Evolutionary conservation across 305 asterid genomes (phyloP).

Genomic region (Fraxinus sp.): DNA sequence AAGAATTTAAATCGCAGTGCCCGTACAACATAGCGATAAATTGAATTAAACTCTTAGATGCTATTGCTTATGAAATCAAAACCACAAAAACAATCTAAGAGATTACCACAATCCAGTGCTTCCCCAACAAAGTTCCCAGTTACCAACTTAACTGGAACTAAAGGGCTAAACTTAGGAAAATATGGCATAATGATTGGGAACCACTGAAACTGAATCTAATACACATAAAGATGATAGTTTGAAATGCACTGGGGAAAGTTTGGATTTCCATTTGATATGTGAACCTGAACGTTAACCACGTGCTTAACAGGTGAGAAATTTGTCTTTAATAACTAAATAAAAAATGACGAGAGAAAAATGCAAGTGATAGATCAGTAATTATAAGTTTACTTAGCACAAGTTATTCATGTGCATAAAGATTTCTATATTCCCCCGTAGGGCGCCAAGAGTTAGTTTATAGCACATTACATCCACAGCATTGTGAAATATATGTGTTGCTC

Average conservation of each 20-base stretch:
- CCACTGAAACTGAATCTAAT: not conserved
- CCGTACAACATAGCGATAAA: not conserved
- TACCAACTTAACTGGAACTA: not conserved
- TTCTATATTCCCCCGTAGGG: not conserved
- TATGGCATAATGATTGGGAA: not conserved
- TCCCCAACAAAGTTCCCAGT: not conserved
- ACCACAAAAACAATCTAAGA: not conserved
- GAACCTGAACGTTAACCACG: not conserved
- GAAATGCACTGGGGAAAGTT: not conserved
- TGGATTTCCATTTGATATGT: not conserved
- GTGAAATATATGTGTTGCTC: constrained; percentile 55
- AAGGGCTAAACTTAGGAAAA: not conserved
- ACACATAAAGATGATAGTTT: not conserved
- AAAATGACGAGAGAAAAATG: not conserved
- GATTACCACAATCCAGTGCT: not conserved
- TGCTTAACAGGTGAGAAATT: not conserved
- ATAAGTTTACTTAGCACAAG: not conserved
- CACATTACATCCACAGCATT: constrained; percentile 60
- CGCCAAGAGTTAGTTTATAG: constrained; percentile 5
- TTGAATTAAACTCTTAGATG: not conserved
- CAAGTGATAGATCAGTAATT: not conserved
- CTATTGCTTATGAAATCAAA: not conserved
- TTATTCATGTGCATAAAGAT: not conserved
- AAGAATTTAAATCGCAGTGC: not conserved
- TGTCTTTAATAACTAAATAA: constrained; percentile 2